Conservation (phyloP, 495 filamentous ascomycete species). For the Peziza echinospora region DNA sequence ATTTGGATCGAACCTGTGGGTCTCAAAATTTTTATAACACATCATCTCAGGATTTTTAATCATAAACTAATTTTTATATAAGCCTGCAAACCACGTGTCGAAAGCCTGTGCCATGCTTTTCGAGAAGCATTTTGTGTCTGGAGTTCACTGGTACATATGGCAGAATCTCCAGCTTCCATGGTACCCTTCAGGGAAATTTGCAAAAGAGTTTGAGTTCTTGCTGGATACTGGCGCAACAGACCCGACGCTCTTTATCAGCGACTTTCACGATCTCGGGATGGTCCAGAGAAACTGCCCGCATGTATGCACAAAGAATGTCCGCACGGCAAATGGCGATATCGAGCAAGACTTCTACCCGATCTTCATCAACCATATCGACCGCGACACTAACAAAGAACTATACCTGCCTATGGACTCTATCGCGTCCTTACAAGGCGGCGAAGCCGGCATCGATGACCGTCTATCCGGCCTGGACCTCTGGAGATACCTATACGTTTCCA, state of each 20-base stretch:
- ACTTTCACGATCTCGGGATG: not conserved
- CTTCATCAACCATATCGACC: not conserved
- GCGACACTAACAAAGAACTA: not conserved
- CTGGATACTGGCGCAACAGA: not conserved
- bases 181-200: not conserved
- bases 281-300: not conserved
- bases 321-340: not conserved
- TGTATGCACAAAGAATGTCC: not conserved
- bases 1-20: not conserved
- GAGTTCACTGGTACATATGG: not conserved
- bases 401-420: not conserved
- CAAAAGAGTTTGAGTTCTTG: not conserved
- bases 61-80: not conserved
- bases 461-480: not conserved
- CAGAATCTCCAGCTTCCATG: not conserved
- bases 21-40: no score
- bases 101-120: not conserved
- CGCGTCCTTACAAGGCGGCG: not conserved
- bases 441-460: not conserved
- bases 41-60: no score
- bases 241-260: not conserved
- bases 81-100: not conserved
- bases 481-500: not conserved
- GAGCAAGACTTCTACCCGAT: not conserved
- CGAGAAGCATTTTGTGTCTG: not conserved